These are phyloP conservation scores for Alnus rubra DNA, from an alignment of 306 rosid species.

Conservation along the genomic window DNA sequence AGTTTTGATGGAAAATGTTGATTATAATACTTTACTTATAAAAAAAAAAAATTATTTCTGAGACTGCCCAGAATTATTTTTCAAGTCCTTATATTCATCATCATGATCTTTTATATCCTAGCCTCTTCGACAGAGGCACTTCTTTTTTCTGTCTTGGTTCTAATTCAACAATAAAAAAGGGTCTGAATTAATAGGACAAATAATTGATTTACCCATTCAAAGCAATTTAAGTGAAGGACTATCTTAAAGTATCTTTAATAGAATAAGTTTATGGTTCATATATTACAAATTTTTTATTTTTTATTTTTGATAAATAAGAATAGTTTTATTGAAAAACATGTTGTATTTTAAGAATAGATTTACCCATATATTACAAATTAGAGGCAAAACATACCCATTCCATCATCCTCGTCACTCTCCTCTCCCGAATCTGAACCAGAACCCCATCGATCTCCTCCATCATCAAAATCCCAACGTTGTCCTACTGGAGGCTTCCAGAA, in stretches of 20 bases:
- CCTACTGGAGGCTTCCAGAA: constrained; percentile 90
- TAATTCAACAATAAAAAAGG: not conserved
- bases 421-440: constrained; percentile 62
- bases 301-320: too few relatives aligned
- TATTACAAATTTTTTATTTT: not conserved
- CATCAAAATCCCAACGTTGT: constrained; percentile 87
- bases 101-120: not conserved
- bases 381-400: constrained; percentile 43
- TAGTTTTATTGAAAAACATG: too few relatives aligned
- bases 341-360: too few relatives aligned
- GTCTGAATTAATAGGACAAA: not conserved
- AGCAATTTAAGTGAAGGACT: too few relatives aligned
- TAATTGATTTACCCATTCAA: too few relatives aligned
- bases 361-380: not conserved
- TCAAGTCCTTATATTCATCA: not conserved
- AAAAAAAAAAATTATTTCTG: not conserved
- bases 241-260: not conserved
- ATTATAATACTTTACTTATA: too few relatives aligned
- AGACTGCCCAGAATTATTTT: not conserved
- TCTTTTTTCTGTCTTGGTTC: not conserved
- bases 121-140: not conserved
- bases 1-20: too few relatives aligned
- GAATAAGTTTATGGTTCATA: not conserved
- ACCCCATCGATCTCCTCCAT: constrained; percentile 81
- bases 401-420: constrained; percentile 50